Evolutionary conservation across 768 basidiomycete genomes (phyloP).

Genomic region (Hericium erinaceus): DNA sequence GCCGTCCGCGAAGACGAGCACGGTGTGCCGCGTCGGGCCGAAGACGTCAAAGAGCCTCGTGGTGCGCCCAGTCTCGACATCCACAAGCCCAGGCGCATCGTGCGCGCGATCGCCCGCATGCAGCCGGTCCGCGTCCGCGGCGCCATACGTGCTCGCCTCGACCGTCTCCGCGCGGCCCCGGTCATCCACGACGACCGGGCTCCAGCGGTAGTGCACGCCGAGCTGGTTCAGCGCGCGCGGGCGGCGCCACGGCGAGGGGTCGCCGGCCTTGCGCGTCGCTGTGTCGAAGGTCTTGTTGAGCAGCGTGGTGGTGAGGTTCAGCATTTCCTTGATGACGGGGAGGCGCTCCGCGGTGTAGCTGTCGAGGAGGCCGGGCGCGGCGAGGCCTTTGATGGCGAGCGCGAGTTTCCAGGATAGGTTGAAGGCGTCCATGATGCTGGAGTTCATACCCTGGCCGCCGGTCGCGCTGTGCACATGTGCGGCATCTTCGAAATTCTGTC

Average conservation of each 20-base stretch:
- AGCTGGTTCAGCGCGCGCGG: not conserved
- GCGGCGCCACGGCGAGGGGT: not conserved
- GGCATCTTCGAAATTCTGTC: not conserved
- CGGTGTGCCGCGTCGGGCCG: too few relatives aligned
- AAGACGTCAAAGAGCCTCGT: too few relatives aligned
- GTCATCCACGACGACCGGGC: not conserved
- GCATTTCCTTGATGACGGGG: slow-evolving; percentile 13
- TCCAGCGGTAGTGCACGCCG: not conserved
- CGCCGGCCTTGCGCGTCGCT: not conserved
- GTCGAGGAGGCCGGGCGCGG: slow-evolving; percentile 6
- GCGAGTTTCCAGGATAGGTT: slow-evolving; percentile 14
- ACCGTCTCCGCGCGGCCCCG: not conserved
- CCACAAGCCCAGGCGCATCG: too few relatives aligned
- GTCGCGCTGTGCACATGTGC: slow-evolving; percentile 2
- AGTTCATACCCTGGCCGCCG: slow-evolving; percentile 3
- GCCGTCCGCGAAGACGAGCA: too few relatives aligned
- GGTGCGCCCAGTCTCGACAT: too few relatives aligned
- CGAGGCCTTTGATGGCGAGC: slow-evolving; percentile 7
- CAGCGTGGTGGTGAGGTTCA: slow-evolving; percentile 3
- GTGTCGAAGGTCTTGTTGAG: not conserved
- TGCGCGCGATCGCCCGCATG: too few relatives aligned
- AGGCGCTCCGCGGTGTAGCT: slow-evolving; percentile 13
- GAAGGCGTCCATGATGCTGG: not conserved
- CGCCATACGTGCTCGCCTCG: not conserved
- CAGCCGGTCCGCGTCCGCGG: too few relatives aligned